Percentiles rank a stretch among this genome's conserved stretches.
Conservation (phyloP, 257 asterid genomes). For the Solanum ossicruentum region DNA sequence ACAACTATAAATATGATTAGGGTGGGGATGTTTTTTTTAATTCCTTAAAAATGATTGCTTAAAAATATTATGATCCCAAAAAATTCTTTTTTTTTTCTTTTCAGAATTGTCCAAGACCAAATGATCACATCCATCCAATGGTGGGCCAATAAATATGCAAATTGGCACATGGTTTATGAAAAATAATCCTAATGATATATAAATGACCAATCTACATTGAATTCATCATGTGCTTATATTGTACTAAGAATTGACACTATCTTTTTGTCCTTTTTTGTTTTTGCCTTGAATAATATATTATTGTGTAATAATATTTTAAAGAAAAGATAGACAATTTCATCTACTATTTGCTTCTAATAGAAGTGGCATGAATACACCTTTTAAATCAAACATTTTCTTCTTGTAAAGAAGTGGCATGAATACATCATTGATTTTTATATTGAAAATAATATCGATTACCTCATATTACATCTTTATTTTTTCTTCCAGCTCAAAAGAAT, state of each 20-base stretch:
- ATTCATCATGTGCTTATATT: background rate
- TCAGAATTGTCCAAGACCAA: background rate
- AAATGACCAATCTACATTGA: background rate
- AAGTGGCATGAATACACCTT: background rate
- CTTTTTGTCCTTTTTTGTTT: background rate
- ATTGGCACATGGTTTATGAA: background rate
- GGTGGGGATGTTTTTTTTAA: too few species aligned
- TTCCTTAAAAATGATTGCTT: background rate
- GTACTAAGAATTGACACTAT: background rate
- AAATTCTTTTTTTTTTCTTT: background rate
- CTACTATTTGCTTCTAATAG: background rate
- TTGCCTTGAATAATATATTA: background rate
- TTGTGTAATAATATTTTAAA: background rate
- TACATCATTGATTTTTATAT: too few species aligned
- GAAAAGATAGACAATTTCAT: background rate
- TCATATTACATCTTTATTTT: too few species aligned
- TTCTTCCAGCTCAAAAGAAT: too few species aligned
- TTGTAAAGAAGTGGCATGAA: too few species aligned
- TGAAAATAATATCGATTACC: too few species aligned
- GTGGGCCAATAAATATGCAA: background rate
- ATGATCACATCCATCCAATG: background rate
- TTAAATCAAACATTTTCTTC: background rate
- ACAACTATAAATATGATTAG: too few species aligned
- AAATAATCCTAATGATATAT: background rate
- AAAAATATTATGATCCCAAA: background rate